A percentile compares a stretch with the other conserved stretches of the same genome.
Conservation (phyloP, 2,329 filamentous ascomycete species). For the Fusarium redolens region DNA sequence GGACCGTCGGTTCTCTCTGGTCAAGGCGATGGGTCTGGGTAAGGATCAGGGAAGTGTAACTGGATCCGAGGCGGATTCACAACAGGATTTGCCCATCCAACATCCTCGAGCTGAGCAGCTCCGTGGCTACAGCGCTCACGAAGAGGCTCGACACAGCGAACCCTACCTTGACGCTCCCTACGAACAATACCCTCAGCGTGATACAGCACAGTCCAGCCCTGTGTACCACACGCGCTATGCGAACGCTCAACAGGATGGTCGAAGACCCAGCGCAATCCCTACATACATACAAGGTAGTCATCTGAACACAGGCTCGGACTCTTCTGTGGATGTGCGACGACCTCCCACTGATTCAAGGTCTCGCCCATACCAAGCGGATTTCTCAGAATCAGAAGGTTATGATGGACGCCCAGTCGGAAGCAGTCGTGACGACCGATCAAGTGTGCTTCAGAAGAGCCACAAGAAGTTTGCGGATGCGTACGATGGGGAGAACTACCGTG, state of each 20-base stretch:
- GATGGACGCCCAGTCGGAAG: constrained; percentile 54
- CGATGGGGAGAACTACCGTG: constrained; percentile 74
- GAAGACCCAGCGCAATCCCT: constrained; percentile 58
- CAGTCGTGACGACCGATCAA: constrained; percentile 58
- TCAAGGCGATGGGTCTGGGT: constrained; percentile 72
- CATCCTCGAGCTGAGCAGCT: constrained; percentile 50
- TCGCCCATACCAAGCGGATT: constrained; percentile 58
- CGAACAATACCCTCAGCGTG: constrained; percentile 52
- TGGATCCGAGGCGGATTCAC: constrained; percentile 61
- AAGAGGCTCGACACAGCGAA: constrained; percentile 51
- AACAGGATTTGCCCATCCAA: constrained; percentile 65
- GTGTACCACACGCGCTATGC: constrained; percentile 57
- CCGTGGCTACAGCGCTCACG: constrained; percentile 51
- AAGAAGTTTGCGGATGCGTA: constrained; percentile 92
- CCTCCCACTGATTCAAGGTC: constrained; percentile 54
- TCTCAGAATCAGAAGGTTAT: constrained; percentile 57
- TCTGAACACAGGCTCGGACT: constrained; percentile 64
- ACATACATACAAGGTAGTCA: constrained; percentile 60
- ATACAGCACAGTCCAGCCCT: constrained; percentile 50
- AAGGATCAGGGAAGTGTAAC: constrained; percentile 63
- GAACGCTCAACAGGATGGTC: constrained; percentile 54
- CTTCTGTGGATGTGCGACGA: constrained; percentile 62
- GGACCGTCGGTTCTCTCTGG: constrained; percentile 75
- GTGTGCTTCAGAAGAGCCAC: constrained; percentile 83
- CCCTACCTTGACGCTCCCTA: constrained; percentile 56